phyloP scores from a whole-genome alignment of 176 grass and related monocot species.

The Zea luxurians region DNA sequence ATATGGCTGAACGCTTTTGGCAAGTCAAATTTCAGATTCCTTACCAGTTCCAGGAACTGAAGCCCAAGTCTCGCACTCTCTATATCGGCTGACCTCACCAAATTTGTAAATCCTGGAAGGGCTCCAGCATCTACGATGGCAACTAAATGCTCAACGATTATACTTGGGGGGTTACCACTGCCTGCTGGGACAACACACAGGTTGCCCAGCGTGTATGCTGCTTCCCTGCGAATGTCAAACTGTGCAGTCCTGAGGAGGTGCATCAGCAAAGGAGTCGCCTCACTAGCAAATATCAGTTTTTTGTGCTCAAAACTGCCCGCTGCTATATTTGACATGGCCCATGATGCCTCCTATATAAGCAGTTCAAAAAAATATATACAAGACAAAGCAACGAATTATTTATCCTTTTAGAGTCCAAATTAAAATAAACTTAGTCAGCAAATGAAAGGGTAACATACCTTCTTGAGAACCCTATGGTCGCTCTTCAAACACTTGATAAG shows the following conservation, averaged over 20 bases:
- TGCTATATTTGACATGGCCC: conserved; percentile 92
- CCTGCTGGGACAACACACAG: conserved; percentile 74
- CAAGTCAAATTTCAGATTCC: neutral
- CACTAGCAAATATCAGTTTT: conserved; percentile 71
- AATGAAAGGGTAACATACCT: conserved; percentile 42
- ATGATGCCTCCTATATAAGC: conserved; percentile 71
- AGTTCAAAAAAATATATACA: conserved; percentile 4
- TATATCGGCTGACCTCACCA: conserved; percentile 87
- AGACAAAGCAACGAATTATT: conserved; percentile 21
- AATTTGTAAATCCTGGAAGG: conserved; percentile 74
- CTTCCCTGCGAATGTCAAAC: conserved; percentile 91
- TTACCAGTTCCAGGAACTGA: conserved; percentile 93
- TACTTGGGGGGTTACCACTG: conserved; percentile 43
- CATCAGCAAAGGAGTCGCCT: conserved; percentile 61
- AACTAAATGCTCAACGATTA: conserved; percentile 62
- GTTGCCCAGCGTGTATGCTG: conserved; percentile 80
- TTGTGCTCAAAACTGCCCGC: conserved; percentile 83
- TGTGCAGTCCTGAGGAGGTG: conserved; percentile 56
- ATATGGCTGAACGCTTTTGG: neutral
- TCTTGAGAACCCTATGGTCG: conserved; percentile 87
- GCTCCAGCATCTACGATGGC: conserved; percentile 66
- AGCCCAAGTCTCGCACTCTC: conserved; percentile 83
- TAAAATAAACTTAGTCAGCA: conserved; percentile 25
- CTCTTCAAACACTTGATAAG: conserved; percentile 94
- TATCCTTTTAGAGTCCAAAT: conserved; percentile 4